Evolutionary conservation across 1,284 basidiomycete genomes (phyloP).

Genomic region (Phellopilus nigrolimitatus): DNA sequence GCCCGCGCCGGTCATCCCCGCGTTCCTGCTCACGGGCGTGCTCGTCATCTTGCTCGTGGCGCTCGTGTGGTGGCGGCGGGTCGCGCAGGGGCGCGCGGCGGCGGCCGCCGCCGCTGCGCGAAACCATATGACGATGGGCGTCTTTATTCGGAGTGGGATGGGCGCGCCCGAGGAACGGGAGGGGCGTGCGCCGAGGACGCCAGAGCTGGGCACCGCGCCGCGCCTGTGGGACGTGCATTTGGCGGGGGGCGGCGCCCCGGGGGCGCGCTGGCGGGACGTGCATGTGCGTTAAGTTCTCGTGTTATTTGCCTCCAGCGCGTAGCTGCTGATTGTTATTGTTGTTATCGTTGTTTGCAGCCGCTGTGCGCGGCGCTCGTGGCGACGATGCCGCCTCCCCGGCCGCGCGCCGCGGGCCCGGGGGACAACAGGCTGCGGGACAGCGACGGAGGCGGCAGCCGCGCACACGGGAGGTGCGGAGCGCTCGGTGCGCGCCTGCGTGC

Average conservation of each 20-base stretch:
- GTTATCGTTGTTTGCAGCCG: not conserved
- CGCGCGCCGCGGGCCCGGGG: not conserved
- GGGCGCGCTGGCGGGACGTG: not conserved
- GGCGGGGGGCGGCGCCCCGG: not conserved
- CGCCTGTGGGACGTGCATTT: not conserved
- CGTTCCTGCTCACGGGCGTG: constrained; percentile 16
- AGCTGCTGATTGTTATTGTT: not conserved
- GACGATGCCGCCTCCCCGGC: not conserved
- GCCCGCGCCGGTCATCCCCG: constrained; percentile 15
- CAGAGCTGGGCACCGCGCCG: not conserved
- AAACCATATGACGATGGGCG: too few relatives aligned
- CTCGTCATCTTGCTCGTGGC: constrained; percentile 11
- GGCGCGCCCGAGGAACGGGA: not conserved
- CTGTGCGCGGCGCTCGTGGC: not conserved
- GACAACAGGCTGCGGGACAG: not conserved
- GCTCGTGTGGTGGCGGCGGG: constrained; percentile 11
- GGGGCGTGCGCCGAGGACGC: not conserved
- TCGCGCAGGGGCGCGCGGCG: not conserved
- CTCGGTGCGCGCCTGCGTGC: too few relatives aligned
- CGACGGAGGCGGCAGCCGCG: not conserved
- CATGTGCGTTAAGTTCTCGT: not conserved
- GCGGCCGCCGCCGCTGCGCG: too few relatives aligned
- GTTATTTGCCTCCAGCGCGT: not conserved
- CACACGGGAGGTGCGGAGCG: not conserved
- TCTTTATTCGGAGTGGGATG: not conserved